Evolutionary conservation across 768 basidiomycete genomes (phyloP).

Genomic region (Tricholoma matsutake): DNA sequence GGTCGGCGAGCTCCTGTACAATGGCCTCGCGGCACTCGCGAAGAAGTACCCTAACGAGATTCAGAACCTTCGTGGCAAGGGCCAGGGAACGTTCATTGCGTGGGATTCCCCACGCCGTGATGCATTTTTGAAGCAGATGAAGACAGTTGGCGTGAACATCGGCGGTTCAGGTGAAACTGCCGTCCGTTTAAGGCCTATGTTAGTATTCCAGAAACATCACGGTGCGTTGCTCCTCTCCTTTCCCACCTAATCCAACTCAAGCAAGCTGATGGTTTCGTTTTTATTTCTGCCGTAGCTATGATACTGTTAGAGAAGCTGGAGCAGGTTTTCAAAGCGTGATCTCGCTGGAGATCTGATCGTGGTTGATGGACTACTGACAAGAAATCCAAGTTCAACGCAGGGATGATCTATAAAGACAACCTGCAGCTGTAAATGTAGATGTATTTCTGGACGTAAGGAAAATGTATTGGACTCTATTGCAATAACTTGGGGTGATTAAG

Average conservation of each 20-base stretch:
- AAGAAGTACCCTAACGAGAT: not conserved
- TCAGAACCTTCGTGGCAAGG: not conserved
- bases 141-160: not conserved
- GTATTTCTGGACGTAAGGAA: too few relatives aligned
- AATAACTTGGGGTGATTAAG: too few relatives aligned
- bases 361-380: not conserved
- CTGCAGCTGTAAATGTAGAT: too few relatives aligned
- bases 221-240: not conserved
- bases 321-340: not conserved
- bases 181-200: not conserved
- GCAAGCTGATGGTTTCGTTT: not conserved
- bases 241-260: not conserved
- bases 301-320: not conserved
- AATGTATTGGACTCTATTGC: too few relatives aligned
- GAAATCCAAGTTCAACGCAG: not conserved
- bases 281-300: not conserved
- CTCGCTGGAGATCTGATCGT: not conserved
- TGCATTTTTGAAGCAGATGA: not conserved
- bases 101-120: not conserved
- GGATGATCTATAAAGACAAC: not conserved
- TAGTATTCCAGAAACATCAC: not conserved
- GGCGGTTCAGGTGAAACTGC: not conserved
- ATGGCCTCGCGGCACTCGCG: not conserved
- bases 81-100: slow-evolving; percentile 1
- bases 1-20: not conserved